phyloP scores from a whole-genome alignment of 2,329 filamentous ascomycete species.

The Pestalotiopsis sp. region DNA sequence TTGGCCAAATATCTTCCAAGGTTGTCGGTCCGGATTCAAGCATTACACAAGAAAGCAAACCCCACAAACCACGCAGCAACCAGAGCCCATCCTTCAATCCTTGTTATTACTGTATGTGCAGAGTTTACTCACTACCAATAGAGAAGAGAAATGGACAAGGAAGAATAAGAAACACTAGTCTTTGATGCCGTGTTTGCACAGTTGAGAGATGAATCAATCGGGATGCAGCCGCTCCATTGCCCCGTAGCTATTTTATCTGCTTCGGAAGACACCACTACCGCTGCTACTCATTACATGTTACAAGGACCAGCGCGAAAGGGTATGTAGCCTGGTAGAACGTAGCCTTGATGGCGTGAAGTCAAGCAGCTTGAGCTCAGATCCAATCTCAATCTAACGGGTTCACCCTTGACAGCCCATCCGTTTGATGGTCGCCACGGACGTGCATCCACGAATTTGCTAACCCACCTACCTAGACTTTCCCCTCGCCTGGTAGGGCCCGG shows the following conservation, averaged over 20 bases:
- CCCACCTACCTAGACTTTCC: background rate
- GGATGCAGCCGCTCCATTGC: background rate
- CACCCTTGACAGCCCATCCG: background rate
- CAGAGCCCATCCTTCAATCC: too few species aligned
- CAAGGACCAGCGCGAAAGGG: background rate
- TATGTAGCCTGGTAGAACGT: background rate
- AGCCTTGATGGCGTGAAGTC: background rate
- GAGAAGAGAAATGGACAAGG: too few species aligned
- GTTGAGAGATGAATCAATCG: background rate
- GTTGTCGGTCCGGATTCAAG: too few species aligned
- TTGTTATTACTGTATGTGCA: too few species aligned
- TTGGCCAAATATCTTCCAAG: too few species aligned
- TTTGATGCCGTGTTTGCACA: background rate
- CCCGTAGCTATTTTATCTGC: background rate
- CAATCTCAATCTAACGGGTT: background rate
- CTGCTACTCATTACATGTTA: background rate
- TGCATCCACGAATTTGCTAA: background rate
- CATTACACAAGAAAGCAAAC: too few species aligned
- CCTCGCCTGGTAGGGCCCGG: background rate
- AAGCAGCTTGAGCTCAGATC: background rate
- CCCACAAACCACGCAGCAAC: too few species aligned
- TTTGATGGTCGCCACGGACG: background rate
- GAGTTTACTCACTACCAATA: too few species aligned
- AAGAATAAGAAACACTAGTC: background rate
- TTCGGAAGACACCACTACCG: background rate